Percentiles rank a stretch among this genome's conserved stretches.
These are phyloP conservation scores for Saturnispora kantuleensis DNA, from an alignment of 805 yeast species.

Conservation along the genomic window DNA sequence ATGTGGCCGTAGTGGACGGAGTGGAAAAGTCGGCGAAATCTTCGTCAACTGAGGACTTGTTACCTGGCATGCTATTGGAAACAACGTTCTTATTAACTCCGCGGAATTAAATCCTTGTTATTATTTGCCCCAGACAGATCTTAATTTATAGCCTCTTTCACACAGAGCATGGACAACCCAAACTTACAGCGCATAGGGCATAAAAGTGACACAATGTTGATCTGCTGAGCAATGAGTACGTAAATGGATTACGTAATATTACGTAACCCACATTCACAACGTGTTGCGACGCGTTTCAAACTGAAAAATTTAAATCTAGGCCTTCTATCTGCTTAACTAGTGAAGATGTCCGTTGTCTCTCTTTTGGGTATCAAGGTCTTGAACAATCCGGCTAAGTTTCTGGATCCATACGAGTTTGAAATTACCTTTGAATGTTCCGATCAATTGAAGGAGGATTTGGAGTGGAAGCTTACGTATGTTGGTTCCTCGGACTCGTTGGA, in stretches of 20 bases:
- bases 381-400: constrained; percentile 89
- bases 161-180: too few species aligned
- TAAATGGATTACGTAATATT: too few species aligned
- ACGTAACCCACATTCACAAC: not conserved
- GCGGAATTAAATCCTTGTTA: too few species aligned
- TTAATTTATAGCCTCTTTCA: too few species aligned
- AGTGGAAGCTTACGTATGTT: constrained; percentile 95
- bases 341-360: constrained; percentile 82
- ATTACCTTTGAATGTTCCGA: constrained; percentile 96
- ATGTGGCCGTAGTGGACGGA: not conserved
- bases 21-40: not conserved
- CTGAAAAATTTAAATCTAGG: too few species aligned
- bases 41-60: not conserved
- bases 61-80: not conserved
- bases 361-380: constrained; percentile 83
- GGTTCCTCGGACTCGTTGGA: constrained; percentile 92
- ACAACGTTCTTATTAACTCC: not conserved
- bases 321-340: too few species aligned
- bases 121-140: too few species aligned
- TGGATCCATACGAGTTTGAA: constrained; percentile 91
- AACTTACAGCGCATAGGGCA: constrained; percentile 14
- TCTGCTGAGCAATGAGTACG: not conserved
- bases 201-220: not conserved
- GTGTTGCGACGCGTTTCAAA: not conserved
- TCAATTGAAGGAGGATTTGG: constrained; percentile 82